Percentiles rank a stretch among this genome's conserved stretches.
These are phyloP conservation scores for Talaromyces pinophilus DNA, from an alignment of 2,329 filamentous ascomycete genomes.

Conservation along the genomic window DNA sequence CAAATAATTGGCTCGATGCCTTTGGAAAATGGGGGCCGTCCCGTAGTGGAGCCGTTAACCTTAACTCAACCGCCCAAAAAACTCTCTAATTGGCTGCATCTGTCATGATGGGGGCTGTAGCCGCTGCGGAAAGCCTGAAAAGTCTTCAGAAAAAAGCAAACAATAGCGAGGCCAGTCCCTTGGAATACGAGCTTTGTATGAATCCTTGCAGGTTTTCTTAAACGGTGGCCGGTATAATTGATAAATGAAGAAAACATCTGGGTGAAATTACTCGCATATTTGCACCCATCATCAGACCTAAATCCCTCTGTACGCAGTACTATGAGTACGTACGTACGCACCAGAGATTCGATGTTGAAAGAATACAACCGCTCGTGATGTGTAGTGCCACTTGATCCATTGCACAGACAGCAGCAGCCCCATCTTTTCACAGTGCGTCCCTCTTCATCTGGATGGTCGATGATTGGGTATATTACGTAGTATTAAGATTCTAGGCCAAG, in stretches of 20 bases:
- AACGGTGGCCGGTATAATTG: background rate
- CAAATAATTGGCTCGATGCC: background rate
- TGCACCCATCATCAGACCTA: background rate
- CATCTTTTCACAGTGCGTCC: background rate
- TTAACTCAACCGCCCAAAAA: background rate
- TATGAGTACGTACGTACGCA: no score
- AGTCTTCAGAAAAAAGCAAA: background rate
- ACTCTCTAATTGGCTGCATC: background rate
- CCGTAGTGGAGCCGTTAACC: conserved; percentile 1
- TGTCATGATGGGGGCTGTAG: background rate
- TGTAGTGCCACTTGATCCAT: background rate
- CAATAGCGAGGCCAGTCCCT: background rate
- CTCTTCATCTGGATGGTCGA: background rate
- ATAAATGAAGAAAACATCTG: background rate
- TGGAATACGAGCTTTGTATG: background rate
- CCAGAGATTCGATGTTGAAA: background rate
- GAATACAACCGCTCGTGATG: background rate
- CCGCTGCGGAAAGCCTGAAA: conserved; percentile 2
- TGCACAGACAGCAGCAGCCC: background rate
- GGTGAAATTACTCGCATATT: background rate
- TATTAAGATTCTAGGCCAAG: background rate
- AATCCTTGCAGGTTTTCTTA: background rate
- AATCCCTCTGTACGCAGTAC: background rate
- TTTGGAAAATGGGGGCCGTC: background rate
- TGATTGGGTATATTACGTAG: background rate